Evolutionary conservation across 192 early-diverging fungal genomes (phyloP), one percentile per base, ranked within the genome.

Genomic region (Coemansia furcata): DNA sequence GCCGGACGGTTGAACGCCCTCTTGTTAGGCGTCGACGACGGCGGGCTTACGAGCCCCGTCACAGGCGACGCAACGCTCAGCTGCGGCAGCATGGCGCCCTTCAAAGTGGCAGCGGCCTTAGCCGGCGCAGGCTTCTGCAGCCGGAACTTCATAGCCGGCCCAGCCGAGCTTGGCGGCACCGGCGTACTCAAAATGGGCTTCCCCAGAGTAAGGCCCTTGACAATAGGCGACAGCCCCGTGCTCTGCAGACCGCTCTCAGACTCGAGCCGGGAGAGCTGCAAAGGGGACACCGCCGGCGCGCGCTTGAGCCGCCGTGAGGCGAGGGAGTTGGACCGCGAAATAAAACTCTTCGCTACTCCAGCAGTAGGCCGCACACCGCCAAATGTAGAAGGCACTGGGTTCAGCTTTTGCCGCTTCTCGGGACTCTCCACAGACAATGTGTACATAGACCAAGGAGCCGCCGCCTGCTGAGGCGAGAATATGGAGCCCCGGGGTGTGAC

Each of bases 31-130:
- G 69, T 63, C 11, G 65, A 47, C 17, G 70, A 62, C 19, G 77
- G 77, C 54, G 77, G 77, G 60, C 77, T 79, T 52, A 79, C 67
- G 11, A 79, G 72, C 3, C 77, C 77, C 1, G 71, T 79, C 14
- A 57, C 29, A 32, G 54, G 50, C 50, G 50, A 60, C 7, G 62
- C 66, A 3, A 80, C 46, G 66, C 67, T 74, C 55, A 80, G 72
- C 68, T 67, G 62, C 14, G 72, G 61, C 62, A 73, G 63, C 29
- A 60, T 68, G 52, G 46, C 66, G 55, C 57, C 58, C 17, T 40
- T 52, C 21, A 36, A 26, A 11, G 58, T 66, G 12, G 44, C 47
- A 19, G 37, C 36, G 14, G 65, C 38, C 59, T 67, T 74, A 3
- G 68, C 39, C 3, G 77, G 77, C 15, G 65, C 63, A 14, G 76